A percentile compares a stretch with the other conserved stretches of the same genome.
These are phyloP conservation scores for Lodderomyces oxycetoniae DNA, from an alignment of 1,139 yeast species.

Conservation along the genomic window DNA sequence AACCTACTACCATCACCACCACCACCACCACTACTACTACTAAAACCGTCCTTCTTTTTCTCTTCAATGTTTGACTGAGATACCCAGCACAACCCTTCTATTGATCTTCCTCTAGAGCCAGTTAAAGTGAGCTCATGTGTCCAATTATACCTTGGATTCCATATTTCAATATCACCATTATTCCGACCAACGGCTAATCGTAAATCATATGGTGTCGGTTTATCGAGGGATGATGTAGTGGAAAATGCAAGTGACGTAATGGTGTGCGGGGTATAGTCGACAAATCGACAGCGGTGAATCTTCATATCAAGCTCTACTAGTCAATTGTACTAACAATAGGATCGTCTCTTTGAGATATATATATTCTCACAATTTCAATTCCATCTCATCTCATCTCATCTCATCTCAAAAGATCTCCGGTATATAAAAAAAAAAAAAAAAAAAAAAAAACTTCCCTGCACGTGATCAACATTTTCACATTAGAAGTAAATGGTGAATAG, in stretches of 20 bases:
- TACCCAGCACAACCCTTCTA: slow-evolving; percentile 85
- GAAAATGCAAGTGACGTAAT: slow-evolving; percentile 83
- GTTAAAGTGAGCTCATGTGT: slow-evolving; percentile 56
- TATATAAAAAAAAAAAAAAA: too few species aligned
- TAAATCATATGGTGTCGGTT: slow-evolving; percentile 54
- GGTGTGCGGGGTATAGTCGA: slow-evolving; percentile 82
- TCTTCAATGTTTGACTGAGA: slow-evolving; percentile 29
- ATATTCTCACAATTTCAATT: too few species aligned
- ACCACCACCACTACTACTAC: slow-evolving; percentile 10
- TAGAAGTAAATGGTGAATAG: too few species aligned
- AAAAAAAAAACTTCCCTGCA: too few species aligned
- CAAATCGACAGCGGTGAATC: slow-evolving; percentile 89
- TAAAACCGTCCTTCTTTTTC: too few species aligned
- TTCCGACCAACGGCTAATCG: slow-evolving; percentile 89
- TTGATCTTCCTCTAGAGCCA: slow-evolving; percentile 79
- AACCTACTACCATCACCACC: slow-evolving; percentile 39
- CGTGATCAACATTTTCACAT: too few species aligned
- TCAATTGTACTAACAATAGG: too few species aligned
- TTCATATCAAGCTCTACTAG: too few species aligned
- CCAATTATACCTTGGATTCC: slow-evolving; percentile 79
- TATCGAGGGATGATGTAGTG: slow-evolving; percentile 45
- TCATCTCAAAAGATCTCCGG: too few species aligned
- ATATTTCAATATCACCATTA: slow-evolving; percentile 92
- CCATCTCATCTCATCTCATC: too few species aligned
- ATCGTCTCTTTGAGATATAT: too few species aligned